Base-by-base conservation (phyloP, 345 rosid genomes). In the Nasturtium officinale region DNA sequence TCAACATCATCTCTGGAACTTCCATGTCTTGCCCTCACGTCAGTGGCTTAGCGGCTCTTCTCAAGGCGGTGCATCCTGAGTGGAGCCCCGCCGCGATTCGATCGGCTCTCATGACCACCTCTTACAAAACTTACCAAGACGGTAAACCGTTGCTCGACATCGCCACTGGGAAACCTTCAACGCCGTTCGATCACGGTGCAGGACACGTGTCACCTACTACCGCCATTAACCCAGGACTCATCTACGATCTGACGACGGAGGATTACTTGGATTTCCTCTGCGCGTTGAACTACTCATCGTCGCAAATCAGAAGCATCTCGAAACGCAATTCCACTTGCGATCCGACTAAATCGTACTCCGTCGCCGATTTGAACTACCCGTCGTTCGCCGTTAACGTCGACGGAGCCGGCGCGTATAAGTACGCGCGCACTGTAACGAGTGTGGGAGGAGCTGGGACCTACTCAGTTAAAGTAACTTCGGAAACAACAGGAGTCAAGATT, bases 11-110 rank as follows among this genome's bases (percentile, higher is more conserved):
- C 51, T 92, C 92, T 0, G 98, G 98, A 11, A 92, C 96, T 6
- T 90, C 96, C 1, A 90, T 92, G 98, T 90, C 98, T 2, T 93
- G 98, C 79, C 98, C 98, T 0, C 98, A 93, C 72, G 90, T 90
- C 0, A 87, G 97, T 53, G 97, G 98, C 42, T 80, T 90, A 9
- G 98, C 94, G 0, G 98, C 87, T 2, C 76, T 90, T 76, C 81
- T 93, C 40, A 93, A 93, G 68, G 76, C 79, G 3, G 87, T 76
- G 46, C 97, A 85, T 35, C 88, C 92, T 0, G 90, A 89, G 0
- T 92, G 98, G 98, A 90, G 91, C 51, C 96, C 98, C 0, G 93
- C 98, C 18, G 96, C 91, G 3, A 81, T 93, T 17, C 58, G 85
- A 72, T 93, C 97, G 1, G 96, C 98, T 9, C 87, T 93, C 11